Evolutionary conservation across 257 asterid genomes (phyloP), one percentile per base, ranked within the genome.

Genomic region (Capsicum chinense): DNA sequence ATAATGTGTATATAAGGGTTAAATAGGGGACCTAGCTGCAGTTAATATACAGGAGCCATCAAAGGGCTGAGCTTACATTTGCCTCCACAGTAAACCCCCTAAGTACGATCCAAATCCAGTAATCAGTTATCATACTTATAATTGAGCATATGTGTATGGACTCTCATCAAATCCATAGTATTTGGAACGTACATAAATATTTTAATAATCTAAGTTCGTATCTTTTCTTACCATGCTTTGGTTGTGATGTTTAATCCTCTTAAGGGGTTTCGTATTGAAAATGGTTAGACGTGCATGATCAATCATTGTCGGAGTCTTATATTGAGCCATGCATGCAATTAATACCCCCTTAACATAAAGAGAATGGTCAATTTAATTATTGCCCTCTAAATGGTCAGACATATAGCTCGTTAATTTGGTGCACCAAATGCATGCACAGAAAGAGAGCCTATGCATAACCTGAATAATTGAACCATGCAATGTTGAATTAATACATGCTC

Each of bases 351-450:
- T 33, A 33, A 33, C 47, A 11, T 5, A 35, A 44, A 68, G 13
- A 68, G 11, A 37, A 37, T 10, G 52, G 76, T 68, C 52, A 68
- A 37, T 64, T 64, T 68, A 26, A 26, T 26, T 26, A 35, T 68
- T 37, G 6, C 14, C 76, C 52, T 68, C 52, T 68, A 68, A 56
- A 39, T 12, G 52, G 52, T 15, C 52, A 67, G 6, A 68, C 26
- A 15, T 37, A 14, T 37, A 68, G 76, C 52, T 68, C 74, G 26
- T 26, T 26, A 26, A 37, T 35, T 68, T 37, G 76, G 74, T 67
- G 74, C 26, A 68, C 54, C 54, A 39, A 68, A 39, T 68, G 78
- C 78, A 67, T 67, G 74, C 74, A 67, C 74, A 6, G 3, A 7
- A 37, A 67, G n/a, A 3, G 9, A 37, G 6, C 12, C 6, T 67